These are phyloP conservation scores for Coemansia sp. DNA, from an alignment of 192 early-diverging fungal species.

Conservation along the genomic window DNA sequence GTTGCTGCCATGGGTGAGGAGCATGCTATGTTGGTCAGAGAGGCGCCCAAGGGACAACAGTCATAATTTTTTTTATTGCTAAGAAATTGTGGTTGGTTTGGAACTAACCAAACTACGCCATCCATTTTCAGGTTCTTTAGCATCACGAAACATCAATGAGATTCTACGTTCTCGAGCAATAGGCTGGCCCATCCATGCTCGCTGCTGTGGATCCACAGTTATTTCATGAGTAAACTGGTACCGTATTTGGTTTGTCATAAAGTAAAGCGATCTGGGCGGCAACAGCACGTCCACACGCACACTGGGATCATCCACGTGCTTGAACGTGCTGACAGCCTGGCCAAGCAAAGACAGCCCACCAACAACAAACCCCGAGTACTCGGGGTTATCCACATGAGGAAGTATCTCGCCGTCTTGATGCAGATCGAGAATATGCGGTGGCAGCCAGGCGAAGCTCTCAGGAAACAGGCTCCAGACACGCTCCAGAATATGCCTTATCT, in stretches of 20 bases:
- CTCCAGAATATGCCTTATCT: constrained; percentile 56
- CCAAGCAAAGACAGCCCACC: constrained; percentile 73
- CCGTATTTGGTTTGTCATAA: constrained; percentile 67
- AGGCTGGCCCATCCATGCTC: constrained; percentile 53
- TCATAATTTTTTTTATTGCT: not conserved
- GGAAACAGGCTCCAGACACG: constrained; percentile 62
- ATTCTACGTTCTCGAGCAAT: constrained; percentile 65
- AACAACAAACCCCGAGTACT: constrained; percentile 73
- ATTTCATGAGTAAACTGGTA: constrained; percentile 83
- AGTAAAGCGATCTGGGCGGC: constrained; percentile 65
- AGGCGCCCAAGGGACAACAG: constrained; percentile 12
- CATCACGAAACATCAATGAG: constrained; percentile 71
- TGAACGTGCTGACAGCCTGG: constrained; percentile 68
- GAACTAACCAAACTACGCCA: constrained; percentile 30
- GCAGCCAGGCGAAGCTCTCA: constrained; percentile 59
- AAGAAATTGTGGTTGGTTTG: not conserved
- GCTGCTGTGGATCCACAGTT: constrained; percentile 49
- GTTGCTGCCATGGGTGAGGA: constrained; percentile 91
- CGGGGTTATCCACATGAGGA: constrained; percentile 79
- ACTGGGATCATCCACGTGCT: constrained; percentile 60
- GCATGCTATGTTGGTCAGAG: constrained; percentile 76
- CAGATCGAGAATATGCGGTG: constrained; percentile 79
- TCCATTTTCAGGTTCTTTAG: constrained; percentile 36
- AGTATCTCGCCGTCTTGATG: constrained; percentile 68
- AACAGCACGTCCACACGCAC: constrained; percentile 62